Percentiles rank a stretch among this genome's conserved stretches.
Conservation (phyloP, 768 basidiomycete genomes). For the Gloeostereum incarnatum region DNA sequence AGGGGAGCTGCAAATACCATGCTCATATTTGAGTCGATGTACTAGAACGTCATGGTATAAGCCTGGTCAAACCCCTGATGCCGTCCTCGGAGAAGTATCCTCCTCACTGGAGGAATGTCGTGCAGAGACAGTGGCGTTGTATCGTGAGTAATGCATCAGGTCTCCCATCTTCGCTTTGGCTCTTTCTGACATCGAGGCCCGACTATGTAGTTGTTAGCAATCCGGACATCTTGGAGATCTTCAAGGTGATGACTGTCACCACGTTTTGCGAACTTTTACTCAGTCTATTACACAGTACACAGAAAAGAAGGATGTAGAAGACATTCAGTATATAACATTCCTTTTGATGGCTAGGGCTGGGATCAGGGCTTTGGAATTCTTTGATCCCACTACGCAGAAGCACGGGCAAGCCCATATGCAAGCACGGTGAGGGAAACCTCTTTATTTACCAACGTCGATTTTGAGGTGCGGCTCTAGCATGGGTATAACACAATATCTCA, state of each 20-base stretch:
- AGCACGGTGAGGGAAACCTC: conserved; percentile 46
- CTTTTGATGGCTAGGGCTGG: conserved; percentile 83
- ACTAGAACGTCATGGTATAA: conserved; percentile 87
- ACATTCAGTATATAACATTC: conserved; percentile 76
- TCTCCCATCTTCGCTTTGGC: no score
- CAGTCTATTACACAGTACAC: conserved; percentile 39
- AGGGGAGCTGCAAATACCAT: conserved; percentile 2
- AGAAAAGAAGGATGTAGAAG: conserved; percentile 58
- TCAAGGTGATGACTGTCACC: conserved; percentile 42
- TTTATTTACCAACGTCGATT: not conserved
- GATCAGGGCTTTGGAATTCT: conserved; percentile 71
- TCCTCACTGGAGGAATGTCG: conserved; percentile 91
- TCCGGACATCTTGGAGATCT: conserved; percentile 67
- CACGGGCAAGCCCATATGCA: conserved; percentile 92
- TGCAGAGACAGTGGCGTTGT: conserved; percentile 83
- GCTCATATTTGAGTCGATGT: not conserved
- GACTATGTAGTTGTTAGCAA: conserved; percentile 66
- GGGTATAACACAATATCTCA: conserved; percentile 77
- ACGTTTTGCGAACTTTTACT: not conserved
- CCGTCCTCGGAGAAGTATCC: conserved; percentile 79
- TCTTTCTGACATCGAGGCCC: no score
- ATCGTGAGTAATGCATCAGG: conserved; percentile 36
- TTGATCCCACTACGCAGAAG: conserved; percentile 71
- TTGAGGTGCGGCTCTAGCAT: conserved; percentile 33
- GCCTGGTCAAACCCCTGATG: conserved; percentile 74